These are phyloP conservation scores for Phytophthora cryptogea DNA, from an alignment of 352 stramenopile genomes.

Conservation along the genomic window DNA sequence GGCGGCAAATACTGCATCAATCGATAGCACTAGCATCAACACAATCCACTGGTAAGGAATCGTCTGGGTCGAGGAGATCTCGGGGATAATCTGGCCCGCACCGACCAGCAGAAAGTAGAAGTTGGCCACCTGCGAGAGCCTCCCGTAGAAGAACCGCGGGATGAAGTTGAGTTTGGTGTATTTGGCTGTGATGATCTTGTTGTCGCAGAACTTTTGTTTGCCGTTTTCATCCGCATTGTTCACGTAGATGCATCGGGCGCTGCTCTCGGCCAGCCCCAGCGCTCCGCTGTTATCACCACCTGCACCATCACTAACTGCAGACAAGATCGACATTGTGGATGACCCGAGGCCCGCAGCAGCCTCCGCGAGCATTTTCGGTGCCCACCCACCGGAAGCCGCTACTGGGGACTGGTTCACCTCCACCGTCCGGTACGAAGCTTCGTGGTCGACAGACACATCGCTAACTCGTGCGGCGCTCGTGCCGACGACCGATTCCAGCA, in stretches of 20 bases:
- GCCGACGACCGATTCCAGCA: conserved; percentile 25
- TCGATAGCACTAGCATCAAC: conserved; percentile 80
- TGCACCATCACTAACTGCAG: conserved; percentile 21
- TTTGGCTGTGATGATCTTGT: conserved; percentile 83
- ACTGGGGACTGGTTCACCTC: conserved; percentile 28
- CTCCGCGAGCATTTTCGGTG: conserved; percentile 34
- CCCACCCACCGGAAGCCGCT: conserved; percentile 20
- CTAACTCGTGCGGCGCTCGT: conserved; percentile 21
- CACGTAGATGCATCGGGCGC: conserved; percentile 73
- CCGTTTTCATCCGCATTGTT: conserved; percentile 67
- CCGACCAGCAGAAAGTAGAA: conserved; percentile 92
- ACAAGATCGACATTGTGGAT: conserved; percentile 35
- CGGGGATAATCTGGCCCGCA: conserved; percentile 81
- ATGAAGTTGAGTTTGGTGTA: conserved; percentile 91
- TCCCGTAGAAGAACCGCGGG: conserved; percentile 82
- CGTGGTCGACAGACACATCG: conserved; percentile 34
- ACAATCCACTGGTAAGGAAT: conserved; percentile 90
- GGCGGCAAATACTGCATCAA: conserved; percentile 85
- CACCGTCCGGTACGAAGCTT: conserved; percentile 29
- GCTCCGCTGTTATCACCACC: conserved; percentile 18
- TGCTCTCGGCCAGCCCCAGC: conserved; percentile 41
- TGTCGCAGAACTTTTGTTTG: conserved; percentile 68
- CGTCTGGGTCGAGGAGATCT: conserved; percentile 84
- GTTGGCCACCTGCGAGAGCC: conserved; percentile 85
- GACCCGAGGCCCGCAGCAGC: conserved; percentile 29